Conservation (phyloP, 2,329 filamentous ascomycete species). For the Cytospora mali region DNA sequence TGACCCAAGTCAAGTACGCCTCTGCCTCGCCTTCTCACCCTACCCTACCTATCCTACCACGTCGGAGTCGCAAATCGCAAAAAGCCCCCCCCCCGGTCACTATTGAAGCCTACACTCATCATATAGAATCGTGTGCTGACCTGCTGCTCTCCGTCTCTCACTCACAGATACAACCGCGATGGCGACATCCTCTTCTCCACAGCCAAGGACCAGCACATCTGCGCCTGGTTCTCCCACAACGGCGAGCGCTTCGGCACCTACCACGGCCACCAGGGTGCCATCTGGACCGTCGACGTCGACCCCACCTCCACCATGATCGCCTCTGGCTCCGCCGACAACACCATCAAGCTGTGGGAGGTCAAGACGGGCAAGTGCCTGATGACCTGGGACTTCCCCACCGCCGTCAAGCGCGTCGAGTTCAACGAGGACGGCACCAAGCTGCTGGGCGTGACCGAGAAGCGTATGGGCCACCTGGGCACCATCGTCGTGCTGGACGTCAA, state of each 20-base stretch:
- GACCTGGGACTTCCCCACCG: slow-evolving; percentile 96
- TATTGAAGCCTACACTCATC: too few species aligned
- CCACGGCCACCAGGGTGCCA: slow-evolving; percentile 93
- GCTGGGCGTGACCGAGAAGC: slow-evolving; percentile 96
- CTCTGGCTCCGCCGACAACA: slow-evolving; percentile 96
- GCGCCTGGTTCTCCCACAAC: slow-evolving; percentile 96
- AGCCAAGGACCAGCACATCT: slow-evolving; percentile 94
- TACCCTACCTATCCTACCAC: slow-evolving; percentile 9
- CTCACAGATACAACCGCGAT: slow-evolving; percentile 79
- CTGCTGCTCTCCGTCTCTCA: slow-evolving; percentile 6
- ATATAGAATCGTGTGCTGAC: not conserved
- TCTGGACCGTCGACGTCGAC: slow-evolving; percentile 98
- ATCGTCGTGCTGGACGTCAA: slow-evolving; percentile 92
- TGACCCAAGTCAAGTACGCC: slow-evolving; percentile 86
- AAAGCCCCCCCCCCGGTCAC: slow-evolving; percentile 2
- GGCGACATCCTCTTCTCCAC: slow-evolving; percentile 97
- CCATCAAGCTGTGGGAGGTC: slow-evolving; percentile 95
- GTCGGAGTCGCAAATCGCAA: slow-evolving; percentile 10
- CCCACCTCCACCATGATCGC: slow-evolving; percentile 89
- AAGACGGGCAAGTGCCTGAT: slow-evolving; percentile 91
- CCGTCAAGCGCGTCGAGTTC: slow-evolving; percentile 98
- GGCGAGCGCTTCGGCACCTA: slow-evolving; percentile 97
- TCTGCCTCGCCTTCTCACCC: not conserved
- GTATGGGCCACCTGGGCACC: slow-evolving; percentile 92
- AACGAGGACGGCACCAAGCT: slow-evolving; percentile 89